phyloP scores from a whole-genome alignment of 768 basidiomycete species.

The Tubosaeta sp. region DNA sequence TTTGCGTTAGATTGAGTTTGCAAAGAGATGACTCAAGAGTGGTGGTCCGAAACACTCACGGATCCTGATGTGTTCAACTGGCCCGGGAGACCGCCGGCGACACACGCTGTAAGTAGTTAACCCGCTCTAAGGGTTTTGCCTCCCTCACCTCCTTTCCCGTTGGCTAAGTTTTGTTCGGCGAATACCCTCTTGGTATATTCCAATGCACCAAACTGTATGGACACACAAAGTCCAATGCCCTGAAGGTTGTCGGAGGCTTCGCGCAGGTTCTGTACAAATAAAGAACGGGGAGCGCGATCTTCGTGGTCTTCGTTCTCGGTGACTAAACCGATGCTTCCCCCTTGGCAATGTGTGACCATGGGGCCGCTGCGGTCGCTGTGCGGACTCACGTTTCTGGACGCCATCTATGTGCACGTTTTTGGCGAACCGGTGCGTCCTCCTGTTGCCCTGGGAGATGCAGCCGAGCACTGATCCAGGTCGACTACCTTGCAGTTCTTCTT shows the following conservation, averaged over 20 bases:
- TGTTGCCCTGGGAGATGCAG: too few species aligned
- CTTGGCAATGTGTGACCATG: too few species aligned
- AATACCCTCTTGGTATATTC: constrained; percentile 84
- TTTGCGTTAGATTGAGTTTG: constrained; percentile 85
- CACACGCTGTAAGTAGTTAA: constrained; percentile 76
- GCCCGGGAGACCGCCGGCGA: constrained; percentile 85
- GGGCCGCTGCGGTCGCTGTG: too few species aligned
- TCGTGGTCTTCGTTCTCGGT: too few species aligned
- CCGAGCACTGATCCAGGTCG: too few species aligned
- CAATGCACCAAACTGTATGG: constrained; percentile 91
- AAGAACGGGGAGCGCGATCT: too few species aligned
- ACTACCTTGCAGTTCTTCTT: too few species aligned
- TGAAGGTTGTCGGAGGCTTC: constrained; percentile 30
- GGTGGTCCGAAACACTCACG: constrained; percentile 14
- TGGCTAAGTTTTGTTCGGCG: constrained; percentile 52
- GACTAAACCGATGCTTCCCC: too few species aligned
- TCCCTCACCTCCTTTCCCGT: constrained; percentile 60
- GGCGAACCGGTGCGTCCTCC: too few species aligned
- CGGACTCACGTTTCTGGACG: too few species aligned
- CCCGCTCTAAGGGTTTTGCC: constrained; percentile 53
- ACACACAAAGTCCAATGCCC: constrained; percentile 92
- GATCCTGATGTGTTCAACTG: constrained; percentile 97
- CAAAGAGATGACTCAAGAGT: constrained; percentile 27
- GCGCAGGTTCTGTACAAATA: too few species aligned
- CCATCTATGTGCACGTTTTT: too few species aligned